Base-by-base conservation (phyloP, 1,139 yeast genomes). In the Saccharomyces hybrid region DNA sequence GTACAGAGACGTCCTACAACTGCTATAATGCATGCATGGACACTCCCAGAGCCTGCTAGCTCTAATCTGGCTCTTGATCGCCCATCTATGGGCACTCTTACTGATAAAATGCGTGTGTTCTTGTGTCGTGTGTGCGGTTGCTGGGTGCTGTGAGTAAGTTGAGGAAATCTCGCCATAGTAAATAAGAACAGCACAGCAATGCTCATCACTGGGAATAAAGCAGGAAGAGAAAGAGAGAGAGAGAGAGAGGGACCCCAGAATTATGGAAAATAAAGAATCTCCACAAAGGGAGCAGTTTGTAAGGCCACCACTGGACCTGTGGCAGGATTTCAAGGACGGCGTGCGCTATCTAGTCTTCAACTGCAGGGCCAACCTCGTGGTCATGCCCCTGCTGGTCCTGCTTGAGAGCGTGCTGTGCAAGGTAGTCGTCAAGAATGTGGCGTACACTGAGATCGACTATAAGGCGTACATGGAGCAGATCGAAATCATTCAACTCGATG, bases 371-470 rank as follows among this genome's bases (percentile, higher is more conserved):
- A 75, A 75, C 55, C 59, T 71, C 6, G 61, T 83, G 4, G 72
- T 78, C 1, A 75, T 78, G 20, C 84, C 88, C 1, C 48, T 80
- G 0, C 57, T 84, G 4, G 62, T 81, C 25, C 54, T 78, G 20
- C 44, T 74, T 1, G 83, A 86, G 50, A 77, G 86, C 1, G 61
- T 83, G 3, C 61, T 76, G 0, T 67, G 81, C 57, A 84, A 84
- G 61, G 42, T 76, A 26, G 82, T 89, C 56, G 76, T 82, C 25
- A 59, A 68, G 9, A 69, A 68, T 5, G 78, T 90, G 1, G 78
- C 86, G 11, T 88, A 89, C 67, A 91, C 98, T 0, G 97, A 91
- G 65, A 91, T 91, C 57, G 99, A 93, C 68, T 91, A 91, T 74
- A 75, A 77, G 26, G 90, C 98, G 0, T 91, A 91, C 67, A 86